These are phyloP conservation scores for Holtermannia corniformis DNA, from an alignment of 768 basidiomycete species.

Conservation along the genomic window DNA sequence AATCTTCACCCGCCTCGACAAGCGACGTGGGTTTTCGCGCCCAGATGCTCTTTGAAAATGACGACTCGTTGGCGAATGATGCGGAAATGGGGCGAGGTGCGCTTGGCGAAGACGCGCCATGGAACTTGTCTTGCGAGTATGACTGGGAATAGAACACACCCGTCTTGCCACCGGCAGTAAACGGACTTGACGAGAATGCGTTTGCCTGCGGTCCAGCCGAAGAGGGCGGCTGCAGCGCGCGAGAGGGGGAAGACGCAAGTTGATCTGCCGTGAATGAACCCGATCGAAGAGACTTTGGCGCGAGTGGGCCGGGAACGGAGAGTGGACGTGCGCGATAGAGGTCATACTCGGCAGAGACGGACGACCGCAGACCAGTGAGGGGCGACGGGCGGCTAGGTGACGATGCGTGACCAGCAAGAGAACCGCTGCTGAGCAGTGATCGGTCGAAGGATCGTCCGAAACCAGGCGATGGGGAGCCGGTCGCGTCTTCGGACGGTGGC, in stretches of 20 bases:
- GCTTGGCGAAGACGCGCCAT: background rate
- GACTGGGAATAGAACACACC: background rate
- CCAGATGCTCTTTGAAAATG: slow-evolving; percentile 24
- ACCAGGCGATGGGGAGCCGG: slow-evolving; percentile 25
- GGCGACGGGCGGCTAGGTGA: slow-evolving; percentile 39
- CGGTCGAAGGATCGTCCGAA: slow-evolving; percentile 17
- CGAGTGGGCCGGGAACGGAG: slow-evolving; percentile 40
- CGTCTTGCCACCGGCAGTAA: background rate
- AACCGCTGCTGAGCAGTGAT: background rate
- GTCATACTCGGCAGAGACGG: slow-evolving; percentile 29
- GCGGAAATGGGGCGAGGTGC: slow-evolving; percentile 24
- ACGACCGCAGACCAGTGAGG: slow-evolving; percentile 45
- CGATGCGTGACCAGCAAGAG: slow-evolving; percentile 18
- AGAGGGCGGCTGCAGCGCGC: background rate
- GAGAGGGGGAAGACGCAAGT: background rate
- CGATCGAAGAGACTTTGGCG: slow-evolving; percentile 11
- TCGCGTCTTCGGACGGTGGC: slow-evolving; percentile 21
- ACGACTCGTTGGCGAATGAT: slow-evolving; percentile 24
- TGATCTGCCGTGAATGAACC: background rate
- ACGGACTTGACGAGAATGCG: background rate
- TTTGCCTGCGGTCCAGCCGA: background rate
- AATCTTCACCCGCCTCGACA: slow-evolving; percentile 10
- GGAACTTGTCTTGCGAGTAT: background rate
- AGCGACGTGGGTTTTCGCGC: slow-evolving; percentile 16
- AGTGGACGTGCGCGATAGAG: slow-evolving; percentile 21